Evolutionary conservation across 2,329 filamentous ascomycete species (phyloP).

Genomic region (Phoma herbarum): DNA sequence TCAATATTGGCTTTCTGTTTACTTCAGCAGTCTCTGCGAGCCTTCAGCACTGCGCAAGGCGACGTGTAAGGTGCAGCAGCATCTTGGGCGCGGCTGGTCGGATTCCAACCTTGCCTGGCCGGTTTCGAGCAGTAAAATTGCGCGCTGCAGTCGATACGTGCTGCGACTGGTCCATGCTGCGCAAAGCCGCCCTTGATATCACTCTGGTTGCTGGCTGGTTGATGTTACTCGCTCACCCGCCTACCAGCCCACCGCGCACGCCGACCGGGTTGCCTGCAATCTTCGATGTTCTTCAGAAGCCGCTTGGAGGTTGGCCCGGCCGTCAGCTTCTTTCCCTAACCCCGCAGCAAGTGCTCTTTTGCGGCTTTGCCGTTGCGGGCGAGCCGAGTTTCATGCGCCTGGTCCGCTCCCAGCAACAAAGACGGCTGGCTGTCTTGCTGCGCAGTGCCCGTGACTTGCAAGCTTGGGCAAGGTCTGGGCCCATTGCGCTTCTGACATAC

Average conservation of each 20-base stretch:
- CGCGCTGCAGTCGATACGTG: slow-evolving; percentile 16
- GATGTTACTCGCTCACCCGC: slow-evolving; percentile 19
- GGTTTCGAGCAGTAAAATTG: slow-evolving; percentile 19
- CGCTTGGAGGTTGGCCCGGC: slow-evolving; percentile 20
- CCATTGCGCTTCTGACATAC: neutral
- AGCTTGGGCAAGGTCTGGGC: slow-evolving; percentile 4
- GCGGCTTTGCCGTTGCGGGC: slow-evolving; percentile 17
- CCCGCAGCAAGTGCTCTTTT: slow-evolving; percentile 20
- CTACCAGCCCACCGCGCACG: slow-evolving; percentile 13
- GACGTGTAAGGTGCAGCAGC: slow-evolving; percentile 17
- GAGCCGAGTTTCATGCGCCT: slow-evolving; percentile 21
- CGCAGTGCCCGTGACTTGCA: slow-evolving; percentile 8
- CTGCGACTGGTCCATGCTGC: slow-evolving; percentile 21
- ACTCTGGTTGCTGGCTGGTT: slow-evolving; percentile 14
- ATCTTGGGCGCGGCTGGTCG: slow-evolving; percentile 11
- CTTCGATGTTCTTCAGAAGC: slow-evolving; percentile 17
- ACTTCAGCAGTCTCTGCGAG: neutral
- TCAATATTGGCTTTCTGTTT: neutral
- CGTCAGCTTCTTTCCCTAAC: slow-evolving; percentile 21
- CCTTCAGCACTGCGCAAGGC: slow-evolving; percentile 12
- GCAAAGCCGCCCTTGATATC: slow-evolving; percentile 22
- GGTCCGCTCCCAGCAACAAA: slow-evolving; percentile 17
- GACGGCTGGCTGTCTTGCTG: slow-evolving; percentile 18
- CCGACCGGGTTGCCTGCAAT: slow-evolving; percentile 20
- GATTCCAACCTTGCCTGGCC: slow-evolving; percentile 19